Evolutionary conservation across 805 yeast species (phyloP).

Genomic region (Debaryomyces prosopidis): DNA sequence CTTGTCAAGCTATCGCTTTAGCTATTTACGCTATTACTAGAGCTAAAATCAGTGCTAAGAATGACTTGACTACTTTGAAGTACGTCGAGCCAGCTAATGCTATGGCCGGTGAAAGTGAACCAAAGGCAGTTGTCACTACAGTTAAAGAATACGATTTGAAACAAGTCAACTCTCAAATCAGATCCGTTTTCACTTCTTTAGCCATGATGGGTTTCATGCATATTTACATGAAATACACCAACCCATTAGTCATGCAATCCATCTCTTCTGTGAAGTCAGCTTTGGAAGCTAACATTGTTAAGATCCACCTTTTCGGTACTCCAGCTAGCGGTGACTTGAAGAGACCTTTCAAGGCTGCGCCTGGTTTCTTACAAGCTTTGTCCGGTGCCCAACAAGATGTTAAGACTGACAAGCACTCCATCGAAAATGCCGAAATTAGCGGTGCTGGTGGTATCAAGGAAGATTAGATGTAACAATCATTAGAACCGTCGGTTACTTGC

Average conservation of each 20-base stretch:
- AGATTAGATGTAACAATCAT: slow-evolving; percentile 47
- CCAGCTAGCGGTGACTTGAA: slow-evolving; percentile 87
- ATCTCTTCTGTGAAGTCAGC: slow-evolving; percentile 89
- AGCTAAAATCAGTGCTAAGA: slow-evolving; percentile 62
- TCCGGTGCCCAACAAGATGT: slow-evolving; percentile 57
- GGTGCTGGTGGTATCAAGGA: slow-evolving; percentile 89
- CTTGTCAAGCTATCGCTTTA: slow-evolving; percentile 66
- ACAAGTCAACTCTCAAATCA: slow-evolving; percentile 78
- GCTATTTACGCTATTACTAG: slow-evolving; percentile 67
- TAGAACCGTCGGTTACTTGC: too few relatives aligned
- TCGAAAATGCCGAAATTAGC: slow-evolving; percentile 79
- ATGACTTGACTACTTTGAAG: slow-evolving; percentile 89
- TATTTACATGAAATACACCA: slow-evolving; percentile 93
- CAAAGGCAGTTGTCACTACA: slow-evolving; percentile 82
- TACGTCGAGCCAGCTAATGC: slow-evolving; percentile 85
- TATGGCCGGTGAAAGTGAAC: slow-evolving; percentile 71
- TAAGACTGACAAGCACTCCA: slow-evolving; percentile 84
- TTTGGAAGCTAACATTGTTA: slow-evolving; percentile 84
- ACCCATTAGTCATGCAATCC: slow-evolving; percentile 94
- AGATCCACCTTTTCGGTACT: slow-evolving; percentile 83
- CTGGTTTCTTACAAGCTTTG: slow-evolving; percentile 53
- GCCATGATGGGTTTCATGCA: slow-evolving; percentile 99
- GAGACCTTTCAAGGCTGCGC: slow-evolving; percentile 92
- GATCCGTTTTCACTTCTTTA: slow-evolving; percentile 80
- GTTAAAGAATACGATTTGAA: slow-evolving; percentile 91